These are phyloP conservation scores for Apiospora rasikravindrae DNA, from an alignment of 2,329 filamentous ascomycete species.

Conservation along the genomic window DNA sequence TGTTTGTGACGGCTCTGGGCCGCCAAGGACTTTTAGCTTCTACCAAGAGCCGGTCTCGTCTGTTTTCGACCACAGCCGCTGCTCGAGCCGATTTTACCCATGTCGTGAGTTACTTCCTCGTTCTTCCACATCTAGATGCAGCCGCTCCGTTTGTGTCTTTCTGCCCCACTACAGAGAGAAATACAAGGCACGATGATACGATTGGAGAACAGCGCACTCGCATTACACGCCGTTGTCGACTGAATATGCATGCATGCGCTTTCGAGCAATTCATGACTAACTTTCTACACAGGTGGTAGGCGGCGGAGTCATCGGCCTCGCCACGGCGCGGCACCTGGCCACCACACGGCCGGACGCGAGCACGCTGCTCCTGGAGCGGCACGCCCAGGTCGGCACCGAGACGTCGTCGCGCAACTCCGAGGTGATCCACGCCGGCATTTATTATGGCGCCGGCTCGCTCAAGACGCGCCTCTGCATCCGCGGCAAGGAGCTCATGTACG, in stretches of 20 bases:
- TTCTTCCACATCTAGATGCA: background rate
- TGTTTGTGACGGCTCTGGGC: conserved; percentile 21
- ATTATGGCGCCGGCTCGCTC: conserved; percentile 77
- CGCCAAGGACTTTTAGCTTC: conserved; percentile 19
- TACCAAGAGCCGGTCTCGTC: conserved; percentile 19
- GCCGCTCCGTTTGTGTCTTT: background rate
- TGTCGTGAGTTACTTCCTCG: conserved; percentile 37
- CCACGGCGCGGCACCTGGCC: conserved; percentile 76
- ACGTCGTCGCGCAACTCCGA: conserved; percentile 91
- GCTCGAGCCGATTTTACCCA: conserved; percentile 41
- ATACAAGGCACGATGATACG: background rate
- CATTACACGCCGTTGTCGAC: background rate
- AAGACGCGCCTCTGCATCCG: conserved; percentile 84
- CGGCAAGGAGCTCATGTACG: conserved; percentile 80
- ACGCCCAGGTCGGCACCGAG: conserved; percentile 78
- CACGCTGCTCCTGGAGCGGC: conserved; percentile 82
- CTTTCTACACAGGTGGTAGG: conserved; percentile 55
- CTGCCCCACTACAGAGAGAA: background rate
- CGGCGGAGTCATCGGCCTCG: conserved; percentile 75
- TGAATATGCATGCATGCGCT: background rate
- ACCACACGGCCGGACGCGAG: conserved; percentile 60
- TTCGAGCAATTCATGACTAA: background rate
- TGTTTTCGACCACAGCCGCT: conserved; percentile 37
- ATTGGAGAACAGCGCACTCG: background rate
- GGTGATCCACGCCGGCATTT: conserved; percentile 95